Percentiles rank a stretch among this genome's conserved stretches.
These are phyloP conservation scores for Colletotrichum graminicola DNA, from an alignment of 2,329 filamentous ascomycete species.

Conservation along the genomic window DNA sequence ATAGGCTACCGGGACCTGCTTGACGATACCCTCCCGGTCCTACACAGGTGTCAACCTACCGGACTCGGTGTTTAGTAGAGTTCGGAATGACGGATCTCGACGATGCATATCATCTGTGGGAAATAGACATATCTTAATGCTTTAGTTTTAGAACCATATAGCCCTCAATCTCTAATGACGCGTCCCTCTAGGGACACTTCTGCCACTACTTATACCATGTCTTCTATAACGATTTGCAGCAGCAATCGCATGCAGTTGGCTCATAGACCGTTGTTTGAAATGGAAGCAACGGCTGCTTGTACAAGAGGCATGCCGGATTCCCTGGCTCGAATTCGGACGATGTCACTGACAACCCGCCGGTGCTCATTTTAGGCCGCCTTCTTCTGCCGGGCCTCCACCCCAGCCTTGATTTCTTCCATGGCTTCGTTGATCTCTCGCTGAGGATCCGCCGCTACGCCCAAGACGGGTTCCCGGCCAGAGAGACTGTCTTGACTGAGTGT, in stretches of 20 bases:
- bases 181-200: slow-evolving; percentile 3
- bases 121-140: slow-evolving; percentile 30
- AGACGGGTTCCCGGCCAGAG: slow-evolving; percentile 69
- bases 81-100: neutral
- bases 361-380: slow-evolving; percentile 32
- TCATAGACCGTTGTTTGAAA: neutral
- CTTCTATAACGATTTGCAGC: neutral
- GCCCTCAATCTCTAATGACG: slow-evolving; percentile 30
- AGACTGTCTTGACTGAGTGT: slow-evolving; percentile 70
- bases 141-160: slow-evolving; percentile 29
- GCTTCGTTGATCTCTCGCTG: slow-evolving; percentile 82
- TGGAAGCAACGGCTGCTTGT: neutral
- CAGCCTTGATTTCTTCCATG: slow-evolving; percentile 77
- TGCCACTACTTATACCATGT: neutral
- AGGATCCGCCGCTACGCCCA: slow-evolving; percentile 85
- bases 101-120: neutral
- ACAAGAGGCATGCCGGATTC: neutral
- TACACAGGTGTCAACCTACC: slow-evolving; percentile 6
- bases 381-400: slow-evolving; percentile 68
- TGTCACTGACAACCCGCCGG: neutral
- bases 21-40: slow-evolving; percentile 25
- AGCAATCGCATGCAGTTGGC: neutral
- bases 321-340: neutral
- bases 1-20: slow-evolving; percentile 13
- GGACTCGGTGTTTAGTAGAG: neutral